Base-by-base conservation (phyloP, 306 rosid species). In the Cotoneaster glaucophyllus region DNA sequence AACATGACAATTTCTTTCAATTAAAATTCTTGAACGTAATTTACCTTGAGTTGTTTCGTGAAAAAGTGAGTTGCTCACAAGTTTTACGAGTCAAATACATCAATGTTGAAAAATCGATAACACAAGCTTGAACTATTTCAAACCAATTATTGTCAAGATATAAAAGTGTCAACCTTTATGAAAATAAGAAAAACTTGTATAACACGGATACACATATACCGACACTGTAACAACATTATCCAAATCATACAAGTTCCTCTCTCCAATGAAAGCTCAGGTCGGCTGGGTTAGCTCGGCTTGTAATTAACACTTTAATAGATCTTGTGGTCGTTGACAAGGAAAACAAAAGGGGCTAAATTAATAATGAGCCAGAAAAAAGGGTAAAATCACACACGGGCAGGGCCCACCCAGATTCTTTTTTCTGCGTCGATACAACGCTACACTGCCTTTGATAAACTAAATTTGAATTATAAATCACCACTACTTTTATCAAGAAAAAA, bases 341-440 rank as follows among this genome's bases (percentile, higher is more conserved):
- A 3, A 45, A 45, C 13, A 48, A 48, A 1, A 5, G 1, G 29
- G 5, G 34, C 44, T 54, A 71, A 71, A 31, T 17, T 26, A 18
- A 52, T 28, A 70, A 19, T 14, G n/a, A 56, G 22, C 6, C 22
- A 32, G 5, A 11, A 3, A n/a, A 65, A 28, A 64, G 1, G 41
- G 10, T 6, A 14, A 21, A 26, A 73, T 26, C 26, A 52, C 61
- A 52, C 73, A 14, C n/a, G 21, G 58, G 43, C 2, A 6, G 5
- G 83, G 50, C 13, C 84, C 80, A 43, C 52, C 21, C 22, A 71
- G 78, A 81, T 65, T 71, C 74, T 44, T 26, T 76, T 61, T 26
- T 57, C 73, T 24, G 78, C 81, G 78, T 81, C 28, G 34, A 70
- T 66, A 45, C 70, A 71, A 81, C 70, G 81, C 81, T 5, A 65